Evolutionary conservation across 2,329 filamentous ascomycete genomes (phyloP).

Genomic region (Eutypella sp.): DNA sequence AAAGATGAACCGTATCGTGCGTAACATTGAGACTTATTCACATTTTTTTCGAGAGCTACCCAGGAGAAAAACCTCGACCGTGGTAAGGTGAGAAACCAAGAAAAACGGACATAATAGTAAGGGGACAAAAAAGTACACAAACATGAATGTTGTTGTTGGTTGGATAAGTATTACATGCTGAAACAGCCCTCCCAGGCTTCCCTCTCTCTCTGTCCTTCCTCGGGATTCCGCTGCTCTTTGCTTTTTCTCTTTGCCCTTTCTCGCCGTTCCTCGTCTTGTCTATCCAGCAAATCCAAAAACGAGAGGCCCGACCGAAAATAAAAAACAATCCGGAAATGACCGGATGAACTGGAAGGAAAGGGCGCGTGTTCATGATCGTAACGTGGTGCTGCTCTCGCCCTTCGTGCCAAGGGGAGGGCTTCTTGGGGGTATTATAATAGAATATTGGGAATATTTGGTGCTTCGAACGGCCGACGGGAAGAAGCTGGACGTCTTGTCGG

Average conservation of each 20-base stretch:
- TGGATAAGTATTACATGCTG: conserved; percentile 46
- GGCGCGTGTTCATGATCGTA: neutral
- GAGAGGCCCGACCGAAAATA: conserved; percentile 13
- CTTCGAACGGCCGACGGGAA: no score
- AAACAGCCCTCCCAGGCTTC: conserved; percentile 28
- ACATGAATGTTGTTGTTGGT: conserved; percentile 31
- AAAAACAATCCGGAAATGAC: no score
- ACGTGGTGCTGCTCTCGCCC: conserved; percentile 1
- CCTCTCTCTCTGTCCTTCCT: conserved; percentile 24
- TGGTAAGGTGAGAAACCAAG: no score
- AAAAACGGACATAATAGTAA: conserved; percentile 25
- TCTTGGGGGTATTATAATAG: conserved; percentile 2
- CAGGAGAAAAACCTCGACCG: conserved; percentile 26
- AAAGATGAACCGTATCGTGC: conserved; percentile 1
- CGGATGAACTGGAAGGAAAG: conserved; percentile 1
- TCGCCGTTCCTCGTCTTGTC: conserved; percentile 11
- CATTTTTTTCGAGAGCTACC: conserved; percentile 24
- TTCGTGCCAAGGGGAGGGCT: neutral
- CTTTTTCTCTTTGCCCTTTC: conserved; percentile 3
- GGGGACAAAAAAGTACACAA: no score
- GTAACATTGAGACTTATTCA: conserved; percentile 15
- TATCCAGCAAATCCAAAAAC: conserved; percentile 13
- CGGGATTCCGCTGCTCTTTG: conserved; percentile 7
- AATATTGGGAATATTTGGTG: neutral
- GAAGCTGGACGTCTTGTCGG: neutral